These are phyloP conservation scores for Colletotrichum caudatum DNA, from an alignment of 2,329 filamentous ascomycete genomes.

Conservation along the genomic window DNA sequence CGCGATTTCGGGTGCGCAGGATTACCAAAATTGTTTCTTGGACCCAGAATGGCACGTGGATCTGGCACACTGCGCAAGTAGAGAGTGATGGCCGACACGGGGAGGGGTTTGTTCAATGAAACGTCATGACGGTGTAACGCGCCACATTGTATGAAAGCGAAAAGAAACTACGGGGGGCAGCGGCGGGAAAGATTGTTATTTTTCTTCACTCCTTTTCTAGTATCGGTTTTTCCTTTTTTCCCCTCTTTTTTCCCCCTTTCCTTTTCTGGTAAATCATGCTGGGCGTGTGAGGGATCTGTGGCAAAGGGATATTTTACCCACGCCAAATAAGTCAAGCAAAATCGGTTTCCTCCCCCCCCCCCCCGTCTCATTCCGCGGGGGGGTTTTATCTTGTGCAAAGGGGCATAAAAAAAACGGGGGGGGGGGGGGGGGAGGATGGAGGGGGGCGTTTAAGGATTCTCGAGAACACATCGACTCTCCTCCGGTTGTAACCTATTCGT, in stretches of 20 bases:
- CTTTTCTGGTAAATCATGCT: neutral
- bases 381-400: neutral
- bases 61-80: neutral
- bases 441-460: slow-evolving; percentile 8
- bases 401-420: neutral
- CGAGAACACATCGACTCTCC: neutral
- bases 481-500: neutral
- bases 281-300: neutral
- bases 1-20: neutral
- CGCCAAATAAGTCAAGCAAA: neutral
- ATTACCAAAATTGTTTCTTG: neutral
- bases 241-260: too few relatives aligned
- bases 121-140: slow-evolving; percentile 29
- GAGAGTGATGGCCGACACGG: neutral
- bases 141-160: slow-evolving; percentile 20
- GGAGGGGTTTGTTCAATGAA: slow-evolving; percentile 5
- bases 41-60: neutral
- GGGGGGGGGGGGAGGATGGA: neutral
- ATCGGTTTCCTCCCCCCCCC: too few relatives aligned
- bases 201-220: neutral
- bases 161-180: slow-evolving; percentile 19
- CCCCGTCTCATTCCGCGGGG: neutral
- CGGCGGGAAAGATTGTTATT: slow-evolving; percentile 11
- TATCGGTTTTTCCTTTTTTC: neutral
- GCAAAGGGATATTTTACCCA: neutral